phyloP scores from a whole-genome alignment of 306 rosid genomes.

The Castanospermum australe region DNA sequence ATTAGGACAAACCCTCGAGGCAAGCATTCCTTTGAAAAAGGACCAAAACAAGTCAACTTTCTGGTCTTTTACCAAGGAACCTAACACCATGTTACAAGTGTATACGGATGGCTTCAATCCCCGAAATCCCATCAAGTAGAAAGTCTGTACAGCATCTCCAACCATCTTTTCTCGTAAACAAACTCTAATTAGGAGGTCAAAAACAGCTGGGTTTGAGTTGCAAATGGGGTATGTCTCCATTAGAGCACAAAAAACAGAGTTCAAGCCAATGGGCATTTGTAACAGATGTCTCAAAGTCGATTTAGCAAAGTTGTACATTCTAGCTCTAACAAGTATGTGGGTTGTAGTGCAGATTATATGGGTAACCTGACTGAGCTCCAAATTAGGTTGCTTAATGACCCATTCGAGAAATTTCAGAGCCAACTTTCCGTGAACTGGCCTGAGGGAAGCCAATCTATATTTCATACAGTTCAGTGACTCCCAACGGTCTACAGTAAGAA shows the following conservation, averaged over 20 bases:
- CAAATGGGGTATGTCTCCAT: conserved; percentile 76
- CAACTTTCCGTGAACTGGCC: conserved; percentile 78
- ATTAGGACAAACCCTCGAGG: conserved; percentile 49
- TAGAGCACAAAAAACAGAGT: conserved; percentile 52
- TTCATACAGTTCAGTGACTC: conserved; percentile 75
- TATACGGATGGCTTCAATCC: conserved; percentile 68
- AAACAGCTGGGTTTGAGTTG: conserved; percentile 76
- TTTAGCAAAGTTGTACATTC: conserved; percentile 67
- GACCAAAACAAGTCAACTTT: conserved; percentile 53
- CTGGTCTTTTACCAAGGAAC: conserved; percentile 57
- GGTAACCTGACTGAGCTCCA: conserved; percentile 60
- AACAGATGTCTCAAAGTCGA: conserved; percentile 50
- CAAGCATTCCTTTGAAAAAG: conserved; percentile 68
- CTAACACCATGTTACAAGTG: conserved; percentile 79
- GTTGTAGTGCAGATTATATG: conserved; percentile 60
- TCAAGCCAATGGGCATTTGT: conserved; percentile 45
- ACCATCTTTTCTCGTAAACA: conserved; percentile 59
- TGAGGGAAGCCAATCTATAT: conserved; percentile 63
- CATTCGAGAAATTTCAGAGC: conserved; percentile 74
- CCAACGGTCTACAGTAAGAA: conserved; percentile 77
- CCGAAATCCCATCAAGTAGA: conserved; percentile 56
- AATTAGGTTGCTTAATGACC: conserved; percentile 64
- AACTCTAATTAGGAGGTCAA: conserved; percentile 69
- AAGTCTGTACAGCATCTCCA: conserved; percentile 57
- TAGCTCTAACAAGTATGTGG: conserved; percentile 75